These are phyloP conservation scores for Isabelozyma rhagii DNA, from an alignment of 805 yeast species.

Conservation along the genomic window DNA sequence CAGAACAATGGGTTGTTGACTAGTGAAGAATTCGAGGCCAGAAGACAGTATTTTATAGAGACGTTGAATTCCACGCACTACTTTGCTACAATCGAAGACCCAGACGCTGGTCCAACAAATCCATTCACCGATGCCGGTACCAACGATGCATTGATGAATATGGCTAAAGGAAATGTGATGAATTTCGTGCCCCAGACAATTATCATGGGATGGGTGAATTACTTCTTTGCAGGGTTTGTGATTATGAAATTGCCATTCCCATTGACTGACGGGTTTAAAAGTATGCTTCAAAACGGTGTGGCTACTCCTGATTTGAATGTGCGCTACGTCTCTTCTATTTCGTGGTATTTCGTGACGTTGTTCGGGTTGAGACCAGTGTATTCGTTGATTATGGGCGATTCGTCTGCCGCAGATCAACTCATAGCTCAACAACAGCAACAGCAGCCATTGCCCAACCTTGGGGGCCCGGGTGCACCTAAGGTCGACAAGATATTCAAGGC, in stretches of 20 bases:
- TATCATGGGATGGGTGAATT: conserved; percentile 95
- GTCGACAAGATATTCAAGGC: conserved; percentile 59
- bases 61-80: conserved; percentile 53
- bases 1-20: conserved; percentile 52
- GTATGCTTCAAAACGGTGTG: conserved; percentile 88
- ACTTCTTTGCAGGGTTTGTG: conserved; percentile 87
- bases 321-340: conserved; percentile 87
- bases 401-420: conserved; percentile 43
- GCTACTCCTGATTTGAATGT: conserved; percentile 82
- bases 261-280: conserved; percentile 81
- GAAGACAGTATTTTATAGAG: conserved; percentile 48
- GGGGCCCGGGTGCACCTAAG: conserved; percentile 61
- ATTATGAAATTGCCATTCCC: conserved; percentile 84
- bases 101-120: conserved; percentile 43
- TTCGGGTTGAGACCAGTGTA: conserved; percentile 81
- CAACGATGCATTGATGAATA: conserved; percentile 68
- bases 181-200: conserved; percentile 88
- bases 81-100: conserved; percentile 45
- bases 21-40: conserved; percentile 46
- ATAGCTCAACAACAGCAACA: conserved; percentile 40
- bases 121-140: conserved; percentile 71
- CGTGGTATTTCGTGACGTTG: conserved; percentile 92
- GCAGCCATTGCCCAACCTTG: conserved; percentile 36
- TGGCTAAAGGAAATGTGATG: conserved; percentile 79
- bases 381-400: conserved; percentile 60